A percentile compares a stretch with the other conserved stretches of the same genome.
These are phyloP conservation scores for Lyophyllum semitale DNA, from an alignment of 768 basidiomycete genomes.

Conservation along the genomic window DNA sequence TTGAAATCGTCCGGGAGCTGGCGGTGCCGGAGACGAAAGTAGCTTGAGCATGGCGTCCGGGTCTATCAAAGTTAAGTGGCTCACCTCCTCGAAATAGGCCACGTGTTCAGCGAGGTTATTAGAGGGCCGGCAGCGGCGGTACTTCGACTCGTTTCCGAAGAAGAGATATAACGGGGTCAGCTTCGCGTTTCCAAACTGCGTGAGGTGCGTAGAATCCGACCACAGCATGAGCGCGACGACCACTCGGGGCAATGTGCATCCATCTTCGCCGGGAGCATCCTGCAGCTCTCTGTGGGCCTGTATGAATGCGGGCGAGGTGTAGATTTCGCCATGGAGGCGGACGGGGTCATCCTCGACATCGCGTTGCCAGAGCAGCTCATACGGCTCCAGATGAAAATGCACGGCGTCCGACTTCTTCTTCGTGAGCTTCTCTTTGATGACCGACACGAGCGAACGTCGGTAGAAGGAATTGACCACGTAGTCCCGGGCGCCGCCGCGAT, in stretches of 20 bases:
- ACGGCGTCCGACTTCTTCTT: not conserved
- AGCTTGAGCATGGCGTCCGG: not conserved
- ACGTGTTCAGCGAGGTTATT: slow-evolving; percentile 24
- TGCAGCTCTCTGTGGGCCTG: slow-evolving; percentile 9
- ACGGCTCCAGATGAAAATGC: slow-evolving; percentile 18
- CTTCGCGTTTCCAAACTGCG: slow-evolving; percentile 26
- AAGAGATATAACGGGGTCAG: slow-evolving; percentile 36
- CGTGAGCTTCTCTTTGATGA: slow-evolving; percentile 16
- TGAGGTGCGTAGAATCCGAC: slow-evolving; percentile 31
- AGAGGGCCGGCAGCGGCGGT: slow-evolving; percentile 22
- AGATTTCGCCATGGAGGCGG: slow-evolving; percentile 19
- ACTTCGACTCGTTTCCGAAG: slow-evolving; percentile 38
- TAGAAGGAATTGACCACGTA: slow-evolving; percentile 11
- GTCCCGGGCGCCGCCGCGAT: not conserved
- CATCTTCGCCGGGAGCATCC: not conserved
- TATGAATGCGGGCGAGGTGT: slow-evolving; percentile 15
- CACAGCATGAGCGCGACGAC: slow-evolving; percentile 26
- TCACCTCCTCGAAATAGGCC: slow-evolving; percentile 27
- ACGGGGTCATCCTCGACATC: not conserved
- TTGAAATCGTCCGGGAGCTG: slow-evolving; percentile 6
- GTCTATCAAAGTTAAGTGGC: not conserved
- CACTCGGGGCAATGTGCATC: slow-evolving; percentile 14
- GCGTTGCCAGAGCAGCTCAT: slow-evolving; percentile 16
- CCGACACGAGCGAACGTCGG: slow-evolving; percentile 10
- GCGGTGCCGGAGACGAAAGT: too few species aligned